phyloP scores from a whole-genome alignment of 2,329 filamentous ascomycete species.

The Claviceps spartinae region DNA sequence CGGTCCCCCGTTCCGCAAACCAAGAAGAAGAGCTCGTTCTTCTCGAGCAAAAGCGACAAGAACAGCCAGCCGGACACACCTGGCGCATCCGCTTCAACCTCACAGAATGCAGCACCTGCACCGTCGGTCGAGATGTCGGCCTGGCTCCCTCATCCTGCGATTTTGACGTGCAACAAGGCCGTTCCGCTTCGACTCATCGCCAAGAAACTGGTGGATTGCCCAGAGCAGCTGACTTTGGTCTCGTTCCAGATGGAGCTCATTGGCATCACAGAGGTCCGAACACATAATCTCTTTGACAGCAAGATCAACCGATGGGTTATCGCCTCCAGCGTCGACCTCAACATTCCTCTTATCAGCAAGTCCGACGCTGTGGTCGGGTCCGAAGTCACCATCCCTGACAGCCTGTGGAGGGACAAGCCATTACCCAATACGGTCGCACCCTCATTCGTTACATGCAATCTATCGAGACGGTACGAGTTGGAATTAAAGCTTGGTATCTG shows the following conservation, averaged over 20 bases:
- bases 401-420: slow-evolving; percentile 56
- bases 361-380: slow-evolving; percentile 43
- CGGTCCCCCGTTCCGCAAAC: slow-evolving; percentile 17
- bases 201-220: slow-evolving; percentile 57
- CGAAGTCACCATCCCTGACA: slow-evolving; percentile 56
- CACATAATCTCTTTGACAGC: slow-evolving; percentile 57
- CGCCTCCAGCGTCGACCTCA: slow-evolving; percentile 56
- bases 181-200: slow-evolving; percentile 69
- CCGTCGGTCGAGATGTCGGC: slow-evolving; percentile 66
- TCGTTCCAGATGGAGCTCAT: slow-evolving; percentile 73
- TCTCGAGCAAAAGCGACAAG: slow-evolving; percentile 27
- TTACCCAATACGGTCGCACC: slow-evolving; percentile 81
- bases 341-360: slow-evolving; percentile 50
- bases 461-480: slow-evolving; percentile 68
- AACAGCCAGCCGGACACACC: slow-evolving; percentile 8
- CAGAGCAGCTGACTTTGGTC: slow-evolving; percentile 59
- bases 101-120: slow-evolving; percentile 19
- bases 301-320: slow-evolving; percentile 68
- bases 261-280: slow-evolving; percentile 64
- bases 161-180: slow-evolving; percentile 79
- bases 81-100: slow-evolving; percentile 13
- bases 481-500: slow-evolving; percentile 68
- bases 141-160: slow-evolving; percentile 71
- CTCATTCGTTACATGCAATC: slow-evolving; percentile 78
- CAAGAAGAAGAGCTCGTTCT: slow-evolving; percentile 44